Conservation (phyloP, 2,329 filamentous ascomycete species). For the Monilinia fructicola region DNA sequence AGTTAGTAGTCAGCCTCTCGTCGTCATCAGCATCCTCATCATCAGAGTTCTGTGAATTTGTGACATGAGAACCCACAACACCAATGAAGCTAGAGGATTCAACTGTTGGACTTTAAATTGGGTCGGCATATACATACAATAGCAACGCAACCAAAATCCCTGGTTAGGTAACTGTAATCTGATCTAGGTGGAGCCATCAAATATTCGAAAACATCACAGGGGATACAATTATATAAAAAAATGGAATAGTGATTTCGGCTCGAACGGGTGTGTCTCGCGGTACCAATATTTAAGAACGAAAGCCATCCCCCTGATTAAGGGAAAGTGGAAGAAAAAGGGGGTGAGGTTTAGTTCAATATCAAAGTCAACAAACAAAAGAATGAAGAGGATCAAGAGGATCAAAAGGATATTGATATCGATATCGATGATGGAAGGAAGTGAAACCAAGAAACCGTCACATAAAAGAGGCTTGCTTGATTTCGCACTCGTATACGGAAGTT, state of each 20-base stretch:
- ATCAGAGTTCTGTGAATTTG: background rate
- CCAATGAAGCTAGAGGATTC: background rate
- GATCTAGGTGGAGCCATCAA: slow-evolving; percentile 3
- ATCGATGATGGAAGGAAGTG: no score
- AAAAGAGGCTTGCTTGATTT: background rate
- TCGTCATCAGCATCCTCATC: background rate
- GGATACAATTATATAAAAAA: background rate
- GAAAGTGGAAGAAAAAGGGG: slow-evolving; percentile 14
- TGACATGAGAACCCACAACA: background rate
- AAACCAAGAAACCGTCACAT: background rate
- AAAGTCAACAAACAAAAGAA: background rate
- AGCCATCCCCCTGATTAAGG: background rate
- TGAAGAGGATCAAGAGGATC: no score
- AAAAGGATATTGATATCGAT: no score
- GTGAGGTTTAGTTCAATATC: background rate
- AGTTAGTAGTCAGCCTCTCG: no score
- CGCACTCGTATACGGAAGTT: background rate
- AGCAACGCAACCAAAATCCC: slow-evolving; percentile 2
- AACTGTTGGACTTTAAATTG: background rate
- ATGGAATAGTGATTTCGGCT: slow-evolving; percentile 16
- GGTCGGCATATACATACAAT: background rate
- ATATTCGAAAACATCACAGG: slow-evolving; percentile 14
- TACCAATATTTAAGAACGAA: background rate
- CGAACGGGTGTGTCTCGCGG: background rate
- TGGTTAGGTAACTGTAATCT: background rate